Evolutionary conservation across 805 yeast genomes (phyloP), one percentile per base, ranked within the genome.

Genomic region (Metschnikowia continentalis): DNA sequence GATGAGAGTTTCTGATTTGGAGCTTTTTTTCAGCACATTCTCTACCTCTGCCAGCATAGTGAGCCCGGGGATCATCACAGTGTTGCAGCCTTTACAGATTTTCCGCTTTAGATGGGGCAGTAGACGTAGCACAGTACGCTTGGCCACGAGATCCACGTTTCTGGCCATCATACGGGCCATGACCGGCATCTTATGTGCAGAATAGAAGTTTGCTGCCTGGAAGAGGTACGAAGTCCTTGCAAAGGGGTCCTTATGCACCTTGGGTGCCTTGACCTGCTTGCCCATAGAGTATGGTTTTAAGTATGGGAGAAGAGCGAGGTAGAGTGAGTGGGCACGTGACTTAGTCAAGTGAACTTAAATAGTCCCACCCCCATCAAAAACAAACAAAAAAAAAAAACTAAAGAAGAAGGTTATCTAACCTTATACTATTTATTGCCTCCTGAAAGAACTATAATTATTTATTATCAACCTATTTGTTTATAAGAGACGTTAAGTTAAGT

Each of bases 21-120:
- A 38, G 32, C 65, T 44, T 0, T 47, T 36, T 42, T 69, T 73
- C 17, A 81, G 77, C 14, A 46, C 47, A 59, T 83, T 81, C 33
- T 66, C 72, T 1, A 84, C 49, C 19, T 69, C 63, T 2, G 73
- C 56, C 1, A 62, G 43, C 46, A 77, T 60, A 17, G 76, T 74
- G 15, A 71, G 46, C 0, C 83, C 85, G 0, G 85, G 81, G 0
- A 80, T 59, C 53, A 78, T 68, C 8, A 78, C 53, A 7, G 81
- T 64, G 42, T 77, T 67, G 65, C 96, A 90, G 35, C 68, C 69
- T 58, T 88, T 88, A 66, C 96, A 90, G 14, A 84, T 61, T 0
- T 78, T 73, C 56, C 96, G 72, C 65, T 90, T 90, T 10, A 89
- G 55, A 35, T 68, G 66, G 0, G 91, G 90, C 37, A 86, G 77